Percentiles rank a stretch among this genome's conserved stretches.
Conservation (phyloP, 2,329 filamentous ascomycete genomes). For the Trichoderma lentiforme region DNA sequence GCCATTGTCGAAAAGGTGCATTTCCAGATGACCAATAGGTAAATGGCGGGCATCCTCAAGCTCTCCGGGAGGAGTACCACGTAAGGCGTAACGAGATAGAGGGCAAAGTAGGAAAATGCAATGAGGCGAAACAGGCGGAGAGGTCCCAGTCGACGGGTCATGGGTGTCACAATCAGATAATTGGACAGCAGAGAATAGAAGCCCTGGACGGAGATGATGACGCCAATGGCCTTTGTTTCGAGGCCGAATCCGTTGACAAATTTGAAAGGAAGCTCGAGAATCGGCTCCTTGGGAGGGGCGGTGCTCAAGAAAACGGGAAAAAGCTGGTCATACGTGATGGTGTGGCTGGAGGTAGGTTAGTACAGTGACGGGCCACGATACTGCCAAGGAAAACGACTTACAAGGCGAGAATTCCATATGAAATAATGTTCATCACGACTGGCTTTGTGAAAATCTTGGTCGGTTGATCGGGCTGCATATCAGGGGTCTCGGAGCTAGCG, state of each 20-base stretch:
- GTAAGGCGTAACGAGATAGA: slow-evolving; percentile 88
- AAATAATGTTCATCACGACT: slow-evolving; percentile 81
- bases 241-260: slow-evolving; percentile 86
- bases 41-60: slow-evolving; percentile 71
- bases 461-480: slow-evolving; percentile 4
- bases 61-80: slow-evolving; percentile 74
- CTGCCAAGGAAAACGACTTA: slow-evolving; percentile 46
- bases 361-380: not conserved
- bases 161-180: slow-evolving; percentile 75
- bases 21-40: slow-evolving; percentile 79
- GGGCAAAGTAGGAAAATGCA: slow-evolving; percentile 76
- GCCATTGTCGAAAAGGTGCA: slow-evolving; percentile 89
- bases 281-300: slow-evolving; percentile 47
- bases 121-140: slow-evolving; percentile 79
- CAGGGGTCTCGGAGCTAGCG: not conserved
- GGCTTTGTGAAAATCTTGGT: slow-evolving; percentile 73
- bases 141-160: slow-evolving; percentile 72
- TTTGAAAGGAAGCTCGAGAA: slow-evolving; percentile 70
- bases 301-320: slow-evolving; percentile 90
- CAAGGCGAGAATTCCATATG: slow-evolving; percentile 92
- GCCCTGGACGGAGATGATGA: slow-evolving; percentile 85
- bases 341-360: slow-evolving; percentile 63
- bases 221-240: slow-evolving; percentile 77
- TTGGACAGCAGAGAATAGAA: slow-evolving; percentile 86
- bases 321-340: slow-evolving; percentile 92